A percentile compares a stretch with the other conserved stretches of the same genome.
phyloP scores from a whole-genome alignment of 805 yeast genomes.

The Wickerhamiella vanderwaltii region DNA sequence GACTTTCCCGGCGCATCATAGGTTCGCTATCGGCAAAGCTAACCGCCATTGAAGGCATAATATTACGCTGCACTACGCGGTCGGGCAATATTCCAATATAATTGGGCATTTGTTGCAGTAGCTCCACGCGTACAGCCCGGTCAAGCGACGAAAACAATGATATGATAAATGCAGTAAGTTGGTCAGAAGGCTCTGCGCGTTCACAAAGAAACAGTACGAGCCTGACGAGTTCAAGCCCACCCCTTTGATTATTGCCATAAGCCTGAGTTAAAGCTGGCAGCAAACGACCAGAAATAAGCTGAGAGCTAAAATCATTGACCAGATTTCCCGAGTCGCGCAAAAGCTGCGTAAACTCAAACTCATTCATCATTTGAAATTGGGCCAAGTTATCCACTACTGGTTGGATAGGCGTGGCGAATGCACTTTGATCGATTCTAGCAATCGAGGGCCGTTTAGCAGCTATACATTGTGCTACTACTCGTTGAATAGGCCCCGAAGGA shows the following conservation, averaged over 20 bases:
- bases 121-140: constrained; percentile 61
- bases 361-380: constrained; percentile 32
- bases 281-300: constrained; percentile 46
- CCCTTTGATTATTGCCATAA: constrained; percentile 22
- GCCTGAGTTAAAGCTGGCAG: constrained; percentile 51
- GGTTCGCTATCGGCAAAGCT: constrained; percentile 82
- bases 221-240: constrained; percentile 24
- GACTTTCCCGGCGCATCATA: constrained; percentile 67
- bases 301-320: constrained; percentile 31
- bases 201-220: constrained; percentile 26
- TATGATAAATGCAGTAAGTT: constrained; percentile 50
- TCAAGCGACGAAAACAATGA: constrained; percentile 55
- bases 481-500: constrained; percentile 6
- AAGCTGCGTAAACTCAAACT: constrained; percentile 14
- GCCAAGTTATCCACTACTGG: constrained; percentile 40
- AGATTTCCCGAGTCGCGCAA: constrained; percentile 11
- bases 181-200: constrained; percentile 30
- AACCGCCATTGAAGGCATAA: constrained; percentile 55
- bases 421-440: background rate
- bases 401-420: constrained; percentile 36
- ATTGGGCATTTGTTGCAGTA: constrained; percentile 50
- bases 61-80: constrained; percentile 51
- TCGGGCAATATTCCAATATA: constrained; percentile 41
- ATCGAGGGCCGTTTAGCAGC: constrained; percentile 1
- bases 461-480: background rate